Conservation (phyloP, 1,284 basidiomycete species). For the Ceratobasidium sp. region DNA sequence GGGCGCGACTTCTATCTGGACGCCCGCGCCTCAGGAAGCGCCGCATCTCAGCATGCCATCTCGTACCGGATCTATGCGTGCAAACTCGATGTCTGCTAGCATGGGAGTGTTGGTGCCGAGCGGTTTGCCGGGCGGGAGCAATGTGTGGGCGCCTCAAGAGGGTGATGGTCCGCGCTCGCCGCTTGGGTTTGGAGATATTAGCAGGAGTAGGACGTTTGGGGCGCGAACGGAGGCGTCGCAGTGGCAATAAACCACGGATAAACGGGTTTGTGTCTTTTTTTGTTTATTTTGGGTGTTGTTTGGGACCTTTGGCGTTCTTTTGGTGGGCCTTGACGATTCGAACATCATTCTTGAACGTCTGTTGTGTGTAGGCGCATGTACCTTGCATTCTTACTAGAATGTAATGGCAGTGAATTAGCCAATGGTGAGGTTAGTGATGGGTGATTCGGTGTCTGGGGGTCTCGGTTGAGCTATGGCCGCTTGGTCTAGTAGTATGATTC, state of each 20-base stretch:
- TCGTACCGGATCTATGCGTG: slow-evolving; percentile 31
- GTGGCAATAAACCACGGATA: background rate
- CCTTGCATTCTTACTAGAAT: too few species aligned
- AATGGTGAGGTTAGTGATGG: too few species aligned
- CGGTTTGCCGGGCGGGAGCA: background rate
- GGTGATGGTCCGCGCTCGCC: background rate
- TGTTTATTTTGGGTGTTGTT: background rate
- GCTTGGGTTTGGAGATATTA: slow-evolving; percentile 10
- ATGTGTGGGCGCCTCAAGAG: slow-evolving; percentile 17
- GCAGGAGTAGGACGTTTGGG: slow-evolving; percentile 12
- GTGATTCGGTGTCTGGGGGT: background rate
- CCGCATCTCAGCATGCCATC: slow-evolving; percentile 5
- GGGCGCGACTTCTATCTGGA: slow-evolving; percentile 36
- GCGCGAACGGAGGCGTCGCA: slow-evolving; percentile 3
- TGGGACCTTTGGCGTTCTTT: background rate
- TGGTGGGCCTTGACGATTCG: background rate
- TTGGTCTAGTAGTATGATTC: slow-evolving; percentile 44
- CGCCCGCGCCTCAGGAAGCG: slow-evolving; percentile 31
- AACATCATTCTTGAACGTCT: too few species aligned
- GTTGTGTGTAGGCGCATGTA: too few species aligned
- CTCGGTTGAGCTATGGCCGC: slow-evolving; percentile 5
- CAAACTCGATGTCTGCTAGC: slow-evolving; percentile 33
- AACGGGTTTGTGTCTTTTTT: background rate
- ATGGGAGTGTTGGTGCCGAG: background rate
- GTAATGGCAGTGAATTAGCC: too few species aligned